Base-by-base conservation (phyloP, 2,329 filamentous ascomycete species). In the Colletotrichum neosansevieriae region DNA sequence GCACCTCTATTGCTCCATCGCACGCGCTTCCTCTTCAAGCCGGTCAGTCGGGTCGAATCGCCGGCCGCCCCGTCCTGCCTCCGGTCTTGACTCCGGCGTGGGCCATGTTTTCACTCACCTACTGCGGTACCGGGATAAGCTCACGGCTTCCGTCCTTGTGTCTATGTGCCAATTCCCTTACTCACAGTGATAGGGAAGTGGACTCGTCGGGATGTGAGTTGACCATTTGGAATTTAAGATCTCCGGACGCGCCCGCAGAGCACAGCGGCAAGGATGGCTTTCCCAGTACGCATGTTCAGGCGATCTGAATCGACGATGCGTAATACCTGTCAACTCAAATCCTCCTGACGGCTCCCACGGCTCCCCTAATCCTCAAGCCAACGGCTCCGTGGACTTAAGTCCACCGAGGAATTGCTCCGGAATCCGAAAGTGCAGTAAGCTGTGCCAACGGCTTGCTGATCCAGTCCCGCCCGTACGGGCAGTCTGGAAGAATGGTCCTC, bases 1-100 rank as follows among this genome's bases (percentile, higher is more conserved):
- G 57, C 47, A 40, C 42, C 32, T 19, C 49, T 62, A 47, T 34
- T 51, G 50, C 51, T 63, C 42, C 64, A 58, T 63, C 44, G 29
- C 59, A 49, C 42, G 42, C 19, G 13, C 29, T 56, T 50, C 24
- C 19, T 54, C 40, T 15, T 49, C 47, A 29, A 50, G 63, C 63
- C 51, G 44, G 51, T 42, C 50, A 63, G 32, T 57, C 63, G 63
- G 44, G 42, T 67, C 63, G 47, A 29, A 24, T 50, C 58, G 63
- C 58, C 58, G 51, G 45, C 45, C 29, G 51, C 54, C 38, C 42
- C 58, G 40, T 47, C 45, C 32, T 63, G n/a, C 36, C 58, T 44
- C 40, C 58, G 63, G 63, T 29, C 50, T 49, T 44, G 34, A 57
- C 19, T 6, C 63, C 51, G 51, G 63, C 50, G 44, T 63, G 36